Conservation (phyloP, 2,329 filamentous ascomycete species). For the Claviceps quebecensis region DNA sequence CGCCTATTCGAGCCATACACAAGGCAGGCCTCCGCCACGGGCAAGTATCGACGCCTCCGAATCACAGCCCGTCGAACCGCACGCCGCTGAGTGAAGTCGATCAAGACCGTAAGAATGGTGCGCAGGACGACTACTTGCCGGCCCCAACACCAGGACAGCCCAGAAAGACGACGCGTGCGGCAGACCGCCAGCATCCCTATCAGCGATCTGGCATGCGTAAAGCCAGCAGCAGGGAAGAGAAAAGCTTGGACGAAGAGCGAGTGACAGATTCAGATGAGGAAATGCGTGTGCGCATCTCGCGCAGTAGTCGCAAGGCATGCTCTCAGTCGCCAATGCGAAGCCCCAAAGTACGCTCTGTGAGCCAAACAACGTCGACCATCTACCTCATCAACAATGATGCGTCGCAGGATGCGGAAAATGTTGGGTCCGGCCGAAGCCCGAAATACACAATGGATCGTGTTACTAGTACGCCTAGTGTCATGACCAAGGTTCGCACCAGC, state of each 20-base stretch:
- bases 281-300: conserved; percentile 55
- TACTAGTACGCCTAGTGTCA: conserved; percentile 38
- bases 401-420: conserved; percentile 58
- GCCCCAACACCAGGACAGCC: conserved; percentile 93
- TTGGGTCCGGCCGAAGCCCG: conserved; percentile 41
- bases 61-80: conserved; percentile 59
- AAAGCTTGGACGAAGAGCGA: conserved; percentile 40
- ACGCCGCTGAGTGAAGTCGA: conserved; percentile 91
- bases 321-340: conserved; percentile 45
- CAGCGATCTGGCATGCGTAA: conserved; percentile 37
- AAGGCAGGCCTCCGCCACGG: conserved; percentile 46
- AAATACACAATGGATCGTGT: conserved; percentile 41
- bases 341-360: conserved; percentile 55
- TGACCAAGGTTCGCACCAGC: conserved; percentile 53
- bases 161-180: conserved; percentile 67
- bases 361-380: conserved; percentile 61
- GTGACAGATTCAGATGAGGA: conserved; percentile 70
- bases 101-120: conserved; percentile 54
- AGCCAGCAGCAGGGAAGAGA: conserved; percentile 31
- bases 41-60: conserved; percentile 72
- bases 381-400: conserved; percentile 52
- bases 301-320: conserved; percentile 49
- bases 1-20: conserved; percentile 46
- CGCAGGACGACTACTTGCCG: conserved; percentile 83
- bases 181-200: conserved; percentile 65